Percentiles rank a stretch among this genome's conserved stretches.
Conservation (phyloP, 306 rosid genomes). For the Cercis canadensis region DNA sequence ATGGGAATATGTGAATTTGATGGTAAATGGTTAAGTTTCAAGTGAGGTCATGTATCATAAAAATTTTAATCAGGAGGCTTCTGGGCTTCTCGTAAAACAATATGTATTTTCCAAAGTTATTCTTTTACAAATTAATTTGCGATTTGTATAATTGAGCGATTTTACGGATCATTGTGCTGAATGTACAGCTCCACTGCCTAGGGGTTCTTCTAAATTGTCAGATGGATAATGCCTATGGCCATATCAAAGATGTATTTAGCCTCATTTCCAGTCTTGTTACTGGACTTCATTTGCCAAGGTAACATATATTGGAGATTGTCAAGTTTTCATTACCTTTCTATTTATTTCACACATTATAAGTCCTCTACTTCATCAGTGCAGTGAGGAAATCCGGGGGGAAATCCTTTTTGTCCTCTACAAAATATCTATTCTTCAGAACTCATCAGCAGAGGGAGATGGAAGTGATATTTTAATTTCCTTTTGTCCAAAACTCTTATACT, state of each 20-base stretch:
- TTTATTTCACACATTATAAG: slow-evolving; percentile 5
- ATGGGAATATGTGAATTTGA: not conserved
- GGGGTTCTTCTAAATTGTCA: slow-evolving; percentile 74
- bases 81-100: slow-evolving; percentile 11
- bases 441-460: slow-evolving; percentile 60
- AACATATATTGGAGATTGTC: slow-evolving; percentile 26
- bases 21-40: not conserved
- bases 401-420: slow-evolving; percentile 82
- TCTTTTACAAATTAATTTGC: not conserved
- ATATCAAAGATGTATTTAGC: slow-evolving; percentile 56
- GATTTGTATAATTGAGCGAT: slow-evolving; percentile 6
- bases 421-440: slow-evolving; percentile 55
- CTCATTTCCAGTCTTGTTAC: slow-evolving; percentile 72
- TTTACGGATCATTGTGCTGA: slow-evolving; percentile 26
- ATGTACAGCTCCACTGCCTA: slow-evolving; percentile 80
- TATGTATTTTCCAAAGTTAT: not conserved
- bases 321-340: slow-evolving; percentile 8
- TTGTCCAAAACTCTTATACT: slow-evolving; percentile 72
- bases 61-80: not conserved
- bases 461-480: slow-evolving; percentile 61
- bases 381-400: slow-evolving; percentile 93
- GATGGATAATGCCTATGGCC: slow-evolving; percentile 53
- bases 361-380: slow-evolving; percentile 41
- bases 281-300: slow-evolving; percentile 95
- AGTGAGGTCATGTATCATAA: not conserved